Evolutionary conservation across 208 protist species (phyloP).

Genomic region (Leishmania guyanensis): DNA sequence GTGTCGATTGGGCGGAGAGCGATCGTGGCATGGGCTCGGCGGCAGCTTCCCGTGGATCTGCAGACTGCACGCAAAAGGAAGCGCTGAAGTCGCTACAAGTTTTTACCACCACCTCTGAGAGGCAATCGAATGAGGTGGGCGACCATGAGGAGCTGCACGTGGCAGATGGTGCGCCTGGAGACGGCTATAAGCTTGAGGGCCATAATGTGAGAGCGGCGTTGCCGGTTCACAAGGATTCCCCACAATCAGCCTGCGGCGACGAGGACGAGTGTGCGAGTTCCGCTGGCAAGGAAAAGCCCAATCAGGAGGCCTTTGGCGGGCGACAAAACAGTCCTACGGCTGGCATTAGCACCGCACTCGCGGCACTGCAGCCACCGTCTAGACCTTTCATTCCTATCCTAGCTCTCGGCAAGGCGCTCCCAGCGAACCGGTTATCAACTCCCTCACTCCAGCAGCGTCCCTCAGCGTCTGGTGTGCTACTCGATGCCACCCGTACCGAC

Average conservation of each 20-base stretch:
- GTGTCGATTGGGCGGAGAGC: slow-evolving; percentile 1
- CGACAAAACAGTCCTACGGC: neutral
- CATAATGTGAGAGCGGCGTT: neutral
- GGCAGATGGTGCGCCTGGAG: too few relatives aligned
- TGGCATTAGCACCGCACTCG: neutral
- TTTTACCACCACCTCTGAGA: neutral
- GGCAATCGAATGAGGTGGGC: neutral
- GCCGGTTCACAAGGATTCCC: neutral
- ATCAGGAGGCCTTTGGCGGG: neutral
- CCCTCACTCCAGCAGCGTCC: neutral
- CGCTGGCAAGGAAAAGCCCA: neutral
- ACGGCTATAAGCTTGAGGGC: neutral
- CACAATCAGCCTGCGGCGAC: neutral
- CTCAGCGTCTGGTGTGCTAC: neutral
- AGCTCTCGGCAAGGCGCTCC: slow-evolving; percentile 15
- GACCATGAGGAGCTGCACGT: neutral
- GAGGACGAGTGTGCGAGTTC: neutral
- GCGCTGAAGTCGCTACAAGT: neutral
- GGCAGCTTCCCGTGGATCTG: neutral
- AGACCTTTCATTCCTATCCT: slow-evolving; percentile 22
- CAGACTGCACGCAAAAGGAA: neutral
- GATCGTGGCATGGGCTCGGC: neutral
- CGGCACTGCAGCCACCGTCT: neutral
- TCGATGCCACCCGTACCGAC: neutral
- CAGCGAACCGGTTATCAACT: neutral